These are phyloP conservation scores for Aspergillus fumigatus DNA, from an alignment of 2,329 filamentous ascomycete species.

Conservation along the genomic window DNA sequence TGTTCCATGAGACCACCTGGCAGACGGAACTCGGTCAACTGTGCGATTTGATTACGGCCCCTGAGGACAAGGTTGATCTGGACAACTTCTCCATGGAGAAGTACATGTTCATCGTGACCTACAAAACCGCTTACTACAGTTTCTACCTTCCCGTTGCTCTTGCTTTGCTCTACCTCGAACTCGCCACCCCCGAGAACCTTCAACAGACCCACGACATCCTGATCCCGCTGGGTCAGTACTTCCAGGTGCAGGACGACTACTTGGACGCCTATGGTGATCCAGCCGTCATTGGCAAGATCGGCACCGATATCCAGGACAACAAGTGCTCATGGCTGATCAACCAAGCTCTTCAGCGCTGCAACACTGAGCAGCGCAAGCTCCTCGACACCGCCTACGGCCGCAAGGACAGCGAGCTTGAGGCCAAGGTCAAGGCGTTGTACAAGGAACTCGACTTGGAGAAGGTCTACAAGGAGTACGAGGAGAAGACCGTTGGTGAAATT, in stretches of 20 bases:
- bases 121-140: constrained; percentile 99
- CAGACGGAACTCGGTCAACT: constrained; percentile 95
- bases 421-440: constrained; percentile 82
- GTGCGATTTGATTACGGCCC: constrained; percentile 90
- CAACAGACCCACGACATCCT: constrained; percentile 86
- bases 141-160: constrained; percentile 97
- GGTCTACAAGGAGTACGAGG: constrained; percentile 84
- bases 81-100: constrained; percentile 90
- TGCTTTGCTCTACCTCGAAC: constrained; percentile 76
- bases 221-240: constrained; percentile 97
- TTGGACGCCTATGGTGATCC: constrained; percentile 96
- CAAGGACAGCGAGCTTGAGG: constrained; percentile 81
- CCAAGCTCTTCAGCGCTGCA: constrained; percentile 77
- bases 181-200: constrained; percentile 83
- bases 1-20: constrained; percentile 92
- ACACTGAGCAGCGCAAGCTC: constrained; percentile 77
- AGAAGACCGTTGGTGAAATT: constrained; percentile 76
- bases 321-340: constrained; percentile 99
- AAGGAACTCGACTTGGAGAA: constrained; percentile 79
- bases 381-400: constrained; percentile 91
- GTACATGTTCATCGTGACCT: constrained; percentile 97
- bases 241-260: constrained; percentile 98
- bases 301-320: constrained; percentile 98
- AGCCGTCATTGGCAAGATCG: constrained; percentile 93
- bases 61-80: constrained; percentile 88